Conservation (phyloP, 1,139 yeast species). For the Protomyces macrosporus region DNA sequence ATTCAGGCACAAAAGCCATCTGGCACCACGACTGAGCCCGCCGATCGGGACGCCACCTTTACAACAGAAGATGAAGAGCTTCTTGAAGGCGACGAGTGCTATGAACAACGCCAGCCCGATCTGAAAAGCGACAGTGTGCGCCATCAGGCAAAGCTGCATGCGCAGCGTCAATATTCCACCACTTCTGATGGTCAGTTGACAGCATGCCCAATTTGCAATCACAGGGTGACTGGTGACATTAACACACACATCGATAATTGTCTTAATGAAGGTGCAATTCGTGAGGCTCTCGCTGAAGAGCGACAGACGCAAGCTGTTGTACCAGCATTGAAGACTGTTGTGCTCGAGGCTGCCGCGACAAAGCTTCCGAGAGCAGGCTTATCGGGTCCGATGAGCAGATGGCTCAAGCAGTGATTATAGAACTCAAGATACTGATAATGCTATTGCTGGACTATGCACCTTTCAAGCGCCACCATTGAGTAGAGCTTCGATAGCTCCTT, state of each 20-base stretch:
- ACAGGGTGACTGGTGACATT: background rate
- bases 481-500: constrained; percentile 89
- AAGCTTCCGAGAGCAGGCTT: background rate
- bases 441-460: background rate
- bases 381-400: background rate
- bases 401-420: background rate
- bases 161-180: background rate
- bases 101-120: background rate
- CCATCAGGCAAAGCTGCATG: constrained; percentile 9
- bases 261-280: constrained; percentile 12
- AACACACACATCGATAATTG: constrained; percentile 7
- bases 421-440: background rate
- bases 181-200: background rate
- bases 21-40: background rate
- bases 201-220: constrained; percentile 18
- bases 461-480: constrained; percentile 47
- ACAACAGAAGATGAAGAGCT: constrained; percentile 15
- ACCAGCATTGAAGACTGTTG: too few species aligned
- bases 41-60: constrained; percentile 10
- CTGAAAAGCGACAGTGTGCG: constrained; percentile 3
- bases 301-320: background rate
- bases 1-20: background rate
- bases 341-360: background rate
- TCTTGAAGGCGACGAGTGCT: constrained; percentile 14
- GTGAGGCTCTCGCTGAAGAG: constrained; percentile 1